phyloP scores from a whole-genome alignment of 78 protist genomes.

The Dictyostelium citrinum region DNA sequence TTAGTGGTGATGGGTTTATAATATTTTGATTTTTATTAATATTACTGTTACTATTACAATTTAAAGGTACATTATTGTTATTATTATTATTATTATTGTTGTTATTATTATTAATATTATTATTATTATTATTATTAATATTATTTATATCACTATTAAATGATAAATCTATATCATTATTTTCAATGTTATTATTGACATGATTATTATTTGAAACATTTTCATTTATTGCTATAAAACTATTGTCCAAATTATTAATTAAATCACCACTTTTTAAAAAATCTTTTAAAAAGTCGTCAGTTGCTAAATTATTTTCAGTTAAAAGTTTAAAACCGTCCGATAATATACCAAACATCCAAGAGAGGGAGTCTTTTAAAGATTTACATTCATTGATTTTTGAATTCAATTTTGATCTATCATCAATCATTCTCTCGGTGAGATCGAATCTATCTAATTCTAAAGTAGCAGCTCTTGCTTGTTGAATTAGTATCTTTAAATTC shows the following conservation, averaged over 20 bases:
- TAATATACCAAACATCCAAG: constrained; percentile 17
- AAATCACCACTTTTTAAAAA: constrained; percentile 4
- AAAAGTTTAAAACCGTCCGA: background rate
- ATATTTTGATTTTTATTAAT: background rate
- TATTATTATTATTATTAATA: background rate
- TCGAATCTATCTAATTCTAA: constrained; percentile 55
- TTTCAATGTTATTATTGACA: background rate
- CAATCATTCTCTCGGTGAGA: constrained; percentile 14
- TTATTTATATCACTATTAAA: background rate
- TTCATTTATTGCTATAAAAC: background rate
- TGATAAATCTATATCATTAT: background rate
- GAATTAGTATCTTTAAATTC: constrained; percentile 42
- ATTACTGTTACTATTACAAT: background rate
- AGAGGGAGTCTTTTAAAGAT: background rate
- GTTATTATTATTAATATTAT: background rate
- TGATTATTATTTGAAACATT: background rate
- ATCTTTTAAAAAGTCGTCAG: constrained; percentile 22
- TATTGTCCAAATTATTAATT: background rate
- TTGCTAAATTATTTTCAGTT: constrained; percentile 17
- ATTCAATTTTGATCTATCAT: background rate
- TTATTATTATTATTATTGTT: background rate
- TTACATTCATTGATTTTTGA: background rate
- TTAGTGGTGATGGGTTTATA: background rate
- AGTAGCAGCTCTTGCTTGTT: constrained; percentile 65
- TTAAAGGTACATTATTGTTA: background rate